phyloP scores from a whole-genome alignment of 305 asterid genomes.

The Solanum hybrid region DNA sequence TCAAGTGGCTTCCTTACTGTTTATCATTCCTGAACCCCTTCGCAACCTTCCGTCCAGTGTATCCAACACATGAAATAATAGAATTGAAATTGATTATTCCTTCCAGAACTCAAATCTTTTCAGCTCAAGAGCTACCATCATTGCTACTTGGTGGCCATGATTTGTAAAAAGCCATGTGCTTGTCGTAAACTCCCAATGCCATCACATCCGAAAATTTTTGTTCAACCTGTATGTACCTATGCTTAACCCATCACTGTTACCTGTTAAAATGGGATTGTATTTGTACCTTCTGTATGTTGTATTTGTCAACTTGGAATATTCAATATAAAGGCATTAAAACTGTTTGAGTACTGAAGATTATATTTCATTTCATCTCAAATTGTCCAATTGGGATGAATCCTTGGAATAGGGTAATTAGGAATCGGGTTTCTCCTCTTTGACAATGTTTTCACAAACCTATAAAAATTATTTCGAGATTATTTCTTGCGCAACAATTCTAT shows the following conservation, averaged over 20 bases:
- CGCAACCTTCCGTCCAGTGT: neutral
- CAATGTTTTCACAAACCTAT: neutral
- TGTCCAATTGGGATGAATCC: neutral
- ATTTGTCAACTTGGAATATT: neutral
- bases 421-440: neutral
- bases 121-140: neutral
- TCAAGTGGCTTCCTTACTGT: neutral
- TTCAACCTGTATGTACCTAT: neutral
- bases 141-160: neutral
- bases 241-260: neutral
- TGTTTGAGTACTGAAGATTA: neutral
- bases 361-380: neutral
- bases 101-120: neutral
- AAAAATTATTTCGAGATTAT: neutral
- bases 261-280: neutral
- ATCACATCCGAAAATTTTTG: neutral
- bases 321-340: neutral
- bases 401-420: neutral
- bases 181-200: neutral
- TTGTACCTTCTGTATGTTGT: neutral
- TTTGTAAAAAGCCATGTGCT: neutral
- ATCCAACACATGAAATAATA: neutral
- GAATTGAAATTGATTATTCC: neutral
- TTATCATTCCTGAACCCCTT: neutral
- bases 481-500: neutral